Base-by-base conservation (phyloP, 495 filamentous ascomycete genomes). In the Tuber magnatum region DNA sequence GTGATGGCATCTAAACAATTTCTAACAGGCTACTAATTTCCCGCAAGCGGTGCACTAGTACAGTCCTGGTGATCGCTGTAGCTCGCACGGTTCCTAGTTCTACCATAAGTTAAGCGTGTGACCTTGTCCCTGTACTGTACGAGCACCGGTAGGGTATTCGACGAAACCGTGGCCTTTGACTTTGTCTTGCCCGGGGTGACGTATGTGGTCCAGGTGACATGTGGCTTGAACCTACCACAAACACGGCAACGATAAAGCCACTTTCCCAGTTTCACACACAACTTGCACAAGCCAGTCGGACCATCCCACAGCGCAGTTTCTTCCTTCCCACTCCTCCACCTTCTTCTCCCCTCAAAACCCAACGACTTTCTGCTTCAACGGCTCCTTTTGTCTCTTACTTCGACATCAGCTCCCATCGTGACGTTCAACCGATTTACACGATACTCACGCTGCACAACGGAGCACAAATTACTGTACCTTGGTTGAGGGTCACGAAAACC, bases 181-280 rank as follows among this genome's bases (percentile, higher is more conserved):
- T 9, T 10, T 35, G 14, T 12, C 28, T 65, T 65, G 28, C 12
- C 5, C 5, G 14, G 56, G 28, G 74, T 76, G 74, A 76, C 74
- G 74, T 76, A 73, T 73, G 71, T 32, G 35, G 71, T 75, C 68
- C 41, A 24, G 72, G 56, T 61, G n/a, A 32, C n/a, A 76, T 69
- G 68, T 76, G 74, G 74, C 74, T 73, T 76, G 74, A 40, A 40
- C 2, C 39, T 43, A 51, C 74, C 18, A 76, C 71, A 43, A 69
- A 73, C 71, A 73, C 22, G 70, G 35, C 38, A 76, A 65, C 28
- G 56, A 5, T 35, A 35, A 65, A 65, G 56, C 56, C 56, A 61
- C 56, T 35, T 65, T 65, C 32, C 56, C 12, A 35, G 18, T 65
- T 7, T 65, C 28, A 35, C 56, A 28, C 51, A 35, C 28, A 56